phyloP scores from a whole-genome alignment of 345 rosid species.

The Xanthoceras sorbifolium region DNA sequence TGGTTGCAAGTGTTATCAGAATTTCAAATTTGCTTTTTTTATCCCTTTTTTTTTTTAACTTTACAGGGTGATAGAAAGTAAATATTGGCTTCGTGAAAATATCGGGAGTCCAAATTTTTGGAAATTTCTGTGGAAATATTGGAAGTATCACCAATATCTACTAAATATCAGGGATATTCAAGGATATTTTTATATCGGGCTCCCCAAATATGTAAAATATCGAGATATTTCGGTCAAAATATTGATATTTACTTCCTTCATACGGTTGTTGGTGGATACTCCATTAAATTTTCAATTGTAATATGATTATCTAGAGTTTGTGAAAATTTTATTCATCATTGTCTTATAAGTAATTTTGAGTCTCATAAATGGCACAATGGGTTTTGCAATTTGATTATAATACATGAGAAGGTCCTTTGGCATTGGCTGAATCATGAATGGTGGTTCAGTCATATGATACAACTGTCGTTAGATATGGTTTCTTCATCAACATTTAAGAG shows the following conservation, averaged over 20 bases:
- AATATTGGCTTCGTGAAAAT: no score
- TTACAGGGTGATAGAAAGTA: background rate
- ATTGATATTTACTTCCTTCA: no score
- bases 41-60: background rate
- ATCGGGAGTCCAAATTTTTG: no score
- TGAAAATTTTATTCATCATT: background rate
- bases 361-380: background rate
- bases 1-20: background rate
- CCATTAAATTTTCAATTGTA: background rate
- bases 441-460: background rate
- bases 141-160: no score
- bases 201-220: no score
- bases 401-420: background rate
- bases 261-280: background rate
- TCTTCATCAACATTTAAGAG: no score
- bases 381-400: background rate
- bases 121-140: no score
- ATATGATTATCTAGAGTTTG: background rate
- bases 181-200: no score
- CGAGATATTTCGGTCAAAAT: no score
- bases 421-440: background rate
- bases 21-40: background rate
- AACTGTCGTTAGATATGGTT: background rate
- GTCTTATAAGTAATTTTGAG: background rate
- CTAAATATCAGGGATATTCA: no score